These are phyloP conservation scores for Mucuna pruriens DNA, from an alignment of 306 rosid genomes.

Conservation along the genomic window DNA sequence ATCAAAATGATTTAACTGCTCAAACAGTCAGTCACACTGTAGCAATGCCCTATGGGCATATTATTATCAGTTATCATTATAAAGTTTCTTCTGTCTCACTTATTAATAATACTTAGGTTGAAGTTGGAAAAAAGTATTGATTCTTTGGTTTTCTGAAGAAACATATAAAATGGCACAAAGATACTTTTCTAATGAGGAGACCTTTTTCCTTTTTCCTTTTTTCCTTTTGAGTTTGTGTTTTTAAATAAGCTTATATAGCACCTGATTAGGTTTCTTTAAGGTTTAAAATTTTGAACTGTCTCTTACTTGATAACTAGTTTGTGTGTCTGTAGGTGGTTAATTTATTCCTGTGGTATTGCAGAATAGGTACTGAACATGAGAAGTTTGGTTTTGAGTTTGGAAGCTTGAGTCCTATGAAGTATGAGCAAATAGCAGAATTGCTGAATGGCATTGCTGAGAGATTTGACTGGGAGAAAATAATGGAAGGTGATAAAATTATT, in stretches of 20 bases:
- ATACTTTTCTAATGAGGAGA: background rate
- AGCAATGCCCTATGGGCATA: background rate
- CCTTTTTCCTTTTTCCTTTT: background rate
- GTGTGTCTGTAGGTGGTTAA: slow-evolving; percentile 17
- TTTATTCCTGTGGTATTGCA: slow-evolving; percentile 48
- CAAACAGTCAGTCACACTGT: background rate
- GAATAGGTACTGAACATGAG: slow-evolving; percentile 99
- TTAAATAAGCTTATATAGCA: slow-evolving; percentile 13
- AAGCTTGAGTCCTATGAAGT: slow-evolving; percentile 78
- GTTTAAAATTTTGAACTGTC: slow-evolving; percentile 1
- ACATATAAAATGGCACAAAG: background rate
- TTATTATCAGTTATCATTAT: background rate
- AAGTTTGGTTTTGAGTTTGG: slow-evolving; percentile 93
- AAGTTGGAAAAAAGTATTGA: background rate
- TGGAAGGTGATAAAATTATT: slow-evolving; percentile 90
- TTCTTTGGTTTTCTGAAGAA: slow-evolving; percentile 16
- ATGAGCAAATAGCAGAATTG: slow-evolving; percentile 87
- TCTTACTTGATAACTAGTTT: slow-evolving; percentile 5
- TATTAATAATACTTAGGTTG: background rate
- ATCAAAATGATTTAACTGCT: background rate
- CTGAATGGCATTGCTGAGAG: slow-evolving; percentile 88
- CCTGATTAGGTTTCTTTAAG: slow-evolving; percentile 12
- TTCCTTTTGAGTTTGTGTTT: slow-evolving; percentile 23
- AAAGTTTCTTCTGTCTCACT: background rate
- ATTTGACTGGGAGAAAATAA: slow-evolving; percentile 93